A percentile compares a stretch with the other conserved stretches of the same genome.
Conservation (phyloP, 257 asterid species). For the Solanum clarkiae region DNA sequence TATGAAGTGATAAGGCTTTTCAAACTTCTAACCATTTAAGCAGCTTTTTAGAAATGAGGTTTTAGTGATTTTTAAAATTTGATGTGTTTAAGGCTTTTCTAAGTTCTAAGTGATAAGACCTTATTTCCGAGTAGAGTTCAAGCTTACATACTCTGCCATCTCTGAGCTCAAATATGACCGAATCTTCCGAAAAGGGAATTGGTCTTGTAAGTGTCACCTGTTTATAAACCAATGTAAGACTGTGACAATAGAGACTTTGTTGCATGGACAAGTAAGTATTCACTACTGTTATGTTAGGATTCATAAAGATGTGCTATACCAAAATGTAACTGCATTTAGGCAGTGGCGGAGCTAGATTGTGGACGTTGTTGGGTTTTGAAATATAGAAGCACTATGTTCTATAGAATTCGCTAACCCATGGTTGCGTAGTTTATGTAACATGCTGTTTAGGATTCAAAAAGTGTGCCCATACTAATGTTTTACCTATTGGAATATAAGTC, state of each 20-base stretch:
- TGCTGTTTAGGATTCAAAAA: neutral
- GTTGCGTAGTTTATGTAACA: neutral
- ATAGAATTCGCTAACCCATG: neutral
- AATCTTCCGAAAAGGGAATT: slow-evolving; percentile 49
- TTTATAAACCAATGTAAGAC: neutral
- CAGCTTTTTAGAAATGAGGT: neutral
- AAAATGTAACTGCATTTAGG: neutral
- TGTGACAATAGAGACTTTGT: neutral
- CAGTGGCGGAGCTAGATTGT: neutral
- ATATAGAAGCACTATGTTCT: neutral
- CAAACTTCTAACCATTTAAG: neutral
- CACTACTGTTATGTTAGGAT: neutral
- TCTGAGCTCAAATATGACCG: slow-evolving; percentile 63
- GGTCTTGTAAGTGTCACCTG: slow-evolving; percentile 70
- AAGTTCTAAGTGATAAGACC: neutral
- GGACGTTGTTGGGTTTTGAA: neutral
- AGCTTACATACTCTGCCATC: slow-evolving; percentile 72
- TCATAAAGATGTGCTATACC: neutral
- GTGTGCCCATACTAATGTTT: neutral
- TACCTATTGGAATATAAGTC: neutral
- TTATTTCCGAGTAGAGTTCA: neutral
- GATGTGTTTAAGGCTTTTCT: neutral
- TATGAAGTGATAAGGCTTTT: neutral
- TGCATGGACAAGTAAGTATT: neutral
- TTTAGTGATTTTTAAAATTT: neutral